Evolutionary conservation across 257 asterid genomes (phyloP).

Genomic region (Primulina huaijiensis): DNA sequence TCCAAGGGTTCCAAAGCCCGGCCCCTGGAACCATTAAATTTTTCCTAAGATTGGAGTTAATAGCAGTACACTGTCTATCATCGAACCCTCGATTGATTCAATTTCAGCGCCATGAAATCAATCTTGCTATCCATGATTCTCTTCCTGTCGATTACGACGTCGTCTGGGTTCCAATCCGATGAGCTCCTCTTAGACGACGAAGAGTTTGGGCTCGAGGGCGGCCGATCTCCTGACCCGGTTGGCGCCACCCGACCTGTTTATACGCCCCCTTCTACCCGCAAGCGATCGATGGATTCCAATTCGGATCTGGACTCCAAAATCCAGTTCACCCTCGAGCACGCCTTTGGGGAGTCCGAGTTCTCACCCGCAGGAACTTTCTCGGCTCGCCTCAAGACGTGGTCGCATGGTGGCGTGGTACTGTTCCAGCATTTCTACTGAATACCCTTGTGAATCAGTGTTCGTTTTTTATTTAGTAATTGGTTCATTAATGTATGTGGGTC

Average conservation of each 20-base stretch:
- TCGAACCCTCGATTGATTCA: conserved; percentile 11
- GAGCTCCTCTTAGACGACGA: conserved; percentile 84
- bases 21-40: no score
- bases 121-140: conserved; percentile 19
- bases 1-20: no score
- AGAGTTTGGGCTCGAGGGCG: conserved; percentile 84
- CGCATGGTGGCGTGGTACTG: conserved; percentile 79
- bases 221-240: conserved; percentile 38
- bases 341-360: conserved; percentile 87
- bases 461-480: neutral
- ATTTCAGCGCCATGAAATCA: conserved; percentile 30
- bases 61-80: no score
- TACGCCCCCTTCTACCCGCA: conserved; percentile 37
- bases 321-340: conserved; percentile 80
- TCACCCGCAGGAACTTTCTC: conserved; percentile 82
- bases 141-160: conserved; percentile 27
- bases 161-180: conserved; percentile 75
- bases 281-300: conserved; percentile 39
- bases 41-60: no score
- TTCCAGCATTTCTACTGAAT: neutral
- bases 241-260: conserved; percentile 32
- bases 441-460: neutral
- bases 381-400: conserved; percentile 79
- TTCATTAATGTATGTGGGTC: neutral
- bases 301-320: conserved; percentile 76